Evolutionary conservation across 2,329 filamentous ascomycete genomes (phyloP).

Genomic region (Aspergillus aculeatinus): DNA sequence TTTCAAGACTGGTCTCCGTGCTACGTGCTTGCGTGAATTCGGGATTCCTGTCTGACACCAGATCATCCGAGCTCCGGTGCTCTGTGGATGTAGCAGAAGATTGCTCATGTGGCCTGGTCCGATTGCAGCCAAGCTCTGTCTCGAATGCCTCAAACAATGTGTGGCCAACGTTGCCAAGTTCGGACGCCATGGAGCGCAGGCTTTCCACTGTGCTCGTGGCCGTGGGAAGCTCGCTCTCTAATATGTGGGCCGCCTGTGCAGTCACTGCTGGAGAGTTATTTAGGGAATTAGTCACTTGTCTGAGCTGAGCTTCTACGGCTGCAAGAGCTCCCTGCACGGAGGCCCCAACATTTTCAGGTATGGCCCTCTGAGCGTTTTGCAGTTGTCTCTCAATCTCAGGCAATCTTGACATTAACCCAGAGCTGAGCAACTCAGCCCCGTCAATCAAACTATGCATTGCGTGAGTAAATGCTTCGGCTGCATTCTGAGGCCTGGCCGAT

Average conservation of each 20-base stretch:
- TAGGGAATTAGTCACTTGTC: constrained; percentile 35
- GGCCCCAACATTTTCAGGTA: constrained; percentile 39
- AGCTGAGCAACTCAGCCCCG: constrained; percentile 36
- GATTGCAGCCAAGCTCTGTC: constrained; percentile 30
- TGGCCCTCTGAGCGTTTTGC: constrained; percentile 32
- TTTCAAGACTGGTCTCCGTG: not conserved
- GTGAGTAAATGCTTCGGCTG: constrained; percentile 33
- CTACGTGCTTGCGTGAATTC: not conserved
- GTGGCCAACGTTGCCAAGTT: constrained; percentile 41
- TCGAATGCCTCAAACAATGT: constrained; percentile 41
- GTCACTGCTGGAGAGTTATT: constrained; percentile 39
- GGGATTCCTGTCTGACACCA: not conserved
- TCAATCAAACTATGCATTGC: constrained; percentile 35
- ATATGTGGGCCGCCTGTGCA: constrained; percentile 37
- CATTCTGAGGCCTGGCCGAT: constrained; percentile 21
- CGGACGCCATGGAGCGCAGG: constrained; percentile 42
- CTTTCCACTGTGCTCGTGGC: constrained; percentile 39
- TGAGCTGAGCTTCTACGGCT: constrained; percentile 39
- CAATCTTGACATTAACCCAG: constrained; percentile 37
- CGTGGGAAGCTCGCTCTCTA: constrained; percentile 36
- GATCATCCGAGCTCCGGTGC: not conserved
- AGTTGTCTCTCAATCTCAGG: constrained; percentile 41
- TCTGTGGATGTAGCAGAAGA: constrained; percentile 9
- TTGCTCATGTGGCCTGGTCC: constrained; percentile 4
- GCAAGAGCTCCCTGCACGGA: constrained; percentile 37